A percentile compares a stretch with the other conserved stretches of the same genome.
Evolutionary conservation across 176 grass and related monocot species (phyloP).

Genomic region (Pontederia crassipes): DNA sequence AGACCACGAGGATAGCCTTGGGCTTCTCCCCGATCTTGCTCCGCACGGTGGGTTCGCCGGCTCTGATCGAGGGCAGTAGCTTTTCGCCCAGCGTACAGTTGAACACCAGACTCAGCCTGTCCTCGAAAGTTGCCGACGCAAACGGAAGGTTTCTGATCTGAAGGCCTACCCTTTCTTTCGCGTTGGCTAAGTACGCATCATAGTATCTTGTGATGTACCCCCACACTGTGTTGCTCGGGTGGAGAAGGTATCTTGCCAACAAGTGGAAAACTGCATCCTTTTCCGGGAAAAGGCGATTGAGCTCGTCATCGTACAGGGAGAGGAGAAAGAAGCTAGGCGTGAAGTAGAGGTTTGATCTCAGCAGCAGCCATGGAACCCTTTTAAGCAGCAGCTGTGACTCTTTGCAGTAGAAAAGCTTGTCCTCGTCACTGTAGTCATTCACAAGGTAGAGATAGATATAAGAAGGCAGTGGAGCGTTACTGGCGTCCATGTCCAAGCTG

Average conservation of each 20-base stretch:
- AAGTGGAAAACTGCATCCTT: slow-evolving; percentile 56
- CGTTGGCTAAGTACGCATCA: slow-evolving; percentile 1
- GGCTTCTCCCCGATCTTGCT: neutral
- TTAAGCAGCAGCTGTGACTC: slow-evolving; percentile 26
- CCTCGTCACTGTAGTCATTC: slow-evolving; percentile 12
- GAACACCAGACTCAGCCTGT: neutral
- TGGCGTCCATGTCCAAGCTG: slow-evolving; percentile 3
- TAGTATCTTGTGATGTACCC: slow-evolving; percentile 1
- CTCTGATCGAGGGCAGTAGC: slow-evolving; percentile 17
- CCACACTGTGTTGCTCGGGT: slow-evolving; percentile 54
- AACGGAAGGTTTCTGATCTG: neutral
- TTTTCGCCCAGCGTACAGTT: slow-evolving; percentile 1
- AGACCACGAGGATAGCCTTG: slow-evolving; percentile 44
- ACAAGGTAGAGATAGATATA: slow-evolving; percentile 34
- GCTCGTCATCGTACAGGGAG: slow-evolving; percentile 23
- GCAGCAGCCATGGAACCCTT: slow-evolving; percentile 35
- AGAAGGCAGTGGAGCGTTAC: neutral
- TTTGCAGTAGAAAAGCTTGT: slow-evolving; percentile 42
- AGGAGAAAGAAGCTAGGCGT: slow-evolving; percentile 29
- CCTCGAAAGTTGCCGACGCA: neutral
- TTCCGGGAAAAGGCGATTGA: slow-evolving; percentile 35
- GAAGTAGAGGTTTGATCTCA: slow-evolving; percentile 45
- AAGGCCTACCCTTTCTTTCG: neutral
- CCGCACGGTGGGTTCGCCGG: too few species aligned
- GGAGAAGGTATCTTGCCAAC: slow-evolving; percentile 44